These are phyloP conservation scores for Aspergillus sp. DNA, from an alignment of 2,329 filamentous ascomycete genomes.

Conservation along the genomic window DNA sequence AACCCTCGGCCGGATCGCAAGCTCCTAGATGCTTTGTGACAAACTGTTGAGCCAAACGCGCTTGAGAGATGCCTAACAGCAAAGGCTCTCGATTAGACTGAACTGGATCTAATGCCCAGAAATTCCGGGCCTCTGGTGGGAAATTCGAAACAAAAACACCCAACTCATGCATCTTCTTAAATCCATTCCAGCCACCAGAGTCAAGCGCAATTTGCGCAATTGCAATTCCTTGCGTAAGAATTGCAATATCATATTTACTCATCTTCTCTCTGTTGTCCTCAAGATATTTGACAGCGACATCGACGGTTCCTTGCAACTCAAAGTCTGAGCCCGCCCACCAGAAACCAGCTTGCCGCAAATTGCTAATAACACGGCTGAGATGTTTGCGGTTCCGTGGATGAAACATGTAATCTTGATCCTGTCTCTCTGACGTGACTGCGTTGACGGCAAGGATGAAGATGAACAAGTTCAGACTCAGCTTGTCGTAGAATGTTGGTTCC, in stretches of 20 bases:
- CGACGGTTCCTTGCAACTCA: conserved; percentile 64
- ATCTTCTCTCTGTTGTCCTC: conserved; percentile 60
- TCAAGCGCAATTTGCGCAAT: conserved; percentile 60
- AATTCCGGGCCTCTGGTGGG: conserved; percentile 57
- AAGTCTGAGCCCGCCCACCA: conserved; percentile 76
- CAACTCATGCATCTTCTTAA: conserved; percentile 73
- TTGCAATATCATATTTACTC: conserved; percentile 57
- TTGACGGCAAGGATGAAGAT: conserved; percentile 82
- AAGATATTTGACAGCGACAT: conserved; percentile 68
- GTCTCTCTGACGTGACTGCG: conserved; percentile 80
- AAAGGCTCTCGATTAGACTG: conserved; percentile 45
- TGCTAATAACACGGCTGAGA: conserved; percentile 69
- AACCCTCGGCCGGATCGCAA: conserved; percentile 39
- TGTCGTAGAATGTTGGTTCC: conserved; percentile 82
- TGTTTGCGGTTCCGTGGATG: conserved; percentile 69
- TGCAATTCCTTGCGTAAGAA: conserved; percentile 65
- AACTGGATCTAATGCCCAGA: conserved; percentile 66
- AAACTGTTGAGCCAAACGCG: conserved; percentile 56
- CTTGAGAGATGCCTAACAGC: conserved; percentile 58
- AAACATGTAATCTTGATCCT: conserved; percentile 85
- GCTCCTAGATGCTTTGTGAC: conserved; percentile 43
- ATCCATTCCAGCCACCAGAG: conserved; percentile 64
- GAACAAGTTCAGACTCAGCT: conserved; percentile 79
- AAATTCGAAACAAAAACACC: conserved; percentile 71
- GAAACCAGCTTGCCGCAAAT: conserved; percentile 80